phyloP scores from a whole-genome alignment of 2,329 filamentous ascomycete species.

The Thielaviopsis ethacetica region DNA sequence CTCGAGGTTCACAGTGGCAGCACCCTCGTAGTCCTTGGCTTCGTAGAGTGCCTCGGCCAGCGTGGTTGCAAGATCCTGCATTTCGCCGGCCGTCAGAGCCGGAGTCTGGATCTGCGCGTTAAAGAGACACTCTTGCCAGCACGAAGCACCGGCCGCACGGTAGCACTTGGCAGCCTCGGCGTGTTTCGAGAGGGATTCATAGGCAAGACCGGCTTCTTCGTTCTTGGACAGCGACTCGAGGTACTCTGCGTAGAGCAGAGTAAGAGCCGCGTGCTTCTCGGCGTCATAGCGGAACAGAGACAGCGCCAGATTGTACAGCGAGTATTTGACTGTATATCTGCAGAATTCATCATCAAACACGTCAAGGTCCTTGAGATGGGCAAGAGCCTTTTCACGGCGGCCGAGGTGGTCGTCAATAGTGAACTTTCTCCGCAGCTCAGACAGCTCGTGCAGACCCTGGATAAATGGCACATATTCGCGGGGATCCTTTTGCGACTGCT shows the following conservation, averaged over 20 bases:
- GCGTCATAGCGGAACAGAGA: conserved; percentile 71
- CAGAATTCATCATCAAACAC: conserved; percentile 61
- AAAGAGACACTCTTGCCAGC: conserved; percentile 85
- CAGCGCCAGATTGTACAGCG: conserved; percentile 62
- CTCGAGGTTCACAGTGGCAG: conserved; percentile 65
- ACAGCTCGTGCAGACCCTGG: conserved; percentile 64
- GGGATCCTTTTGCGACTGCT: conserved; percentile 91
- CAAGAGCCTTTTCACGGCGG: conserved; percentile 59
- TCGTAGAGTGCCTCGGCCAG: conserved; percentile 70
- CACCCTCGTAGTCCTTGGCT: conserved; percentile 65
- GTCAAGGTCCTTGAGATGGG: conserved; percentile 55
- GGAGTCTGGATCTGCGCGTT: conserved; percentile 52
- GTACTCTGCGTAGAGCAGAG: conserved; percentile 60
- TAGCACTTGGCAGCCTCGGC: conserved; percentile 66
- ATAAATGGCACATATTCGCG: conserved; percentile 92
- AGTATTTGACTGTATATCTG: conserved; percentile 61
- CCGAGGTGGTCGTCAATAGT: conserved; percentile 79
- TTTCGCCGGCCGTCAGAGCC: conserved; percentile 40
- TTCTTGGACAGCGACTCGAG: conserved; percentile 61
- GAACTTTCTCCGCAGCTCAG: conserved; percentile 55
- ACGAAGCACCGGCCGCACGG: conserved; percentile 53
- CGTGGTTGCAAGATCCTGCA: conserved; percentile 51
- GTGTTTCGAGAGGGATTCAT: conserved; percentile 70
- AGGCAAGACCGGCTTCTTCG: conserved; percentile 77
- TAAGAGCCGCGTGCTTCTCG: conserved; percentile 49